Evolutionary conservation across 768 basidiomycete genomes (phyloP), one percentile per base, ranked within the genome.

Genomic region (Lactarius evosmus): DNA sequence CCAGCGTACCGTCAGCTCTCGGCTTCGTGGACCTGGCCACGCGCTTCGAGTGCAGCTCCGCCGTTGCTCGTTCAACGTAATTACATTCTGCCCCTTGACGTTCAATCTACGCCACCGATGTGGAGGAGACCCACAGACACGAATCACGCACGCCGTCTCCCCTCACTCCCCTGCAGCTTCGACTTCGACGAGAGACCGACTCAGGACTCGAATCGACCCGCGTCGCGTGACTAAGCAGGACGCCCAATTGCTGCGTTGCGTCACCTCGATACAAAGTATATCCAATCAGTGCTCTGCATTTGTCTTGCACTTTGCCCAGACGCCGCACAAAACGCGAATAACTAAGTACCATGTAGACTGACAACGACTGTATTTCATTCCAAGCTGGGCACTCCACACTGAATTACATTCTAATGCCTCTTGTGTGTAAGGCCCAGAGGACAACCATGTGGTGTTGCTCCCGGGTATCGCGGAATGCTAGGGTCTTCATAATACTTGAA

Each of bases 401-500:
- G 22, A 44, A 44, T 22, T 44, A 44, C n/a, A 41, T 19, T 19
- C 36, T 44, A 22, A 44, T 44, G 44, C 8, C 41, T 41, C n/a
- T 41, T 8, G 1, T 41, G 41, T n/a, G n/a, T 41, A n/a, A 41
- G 3, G 41, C 41, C 7, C 12, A 41, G 41, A 41, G 41, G 8
- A 4, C 7, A 44, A n/a, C n/a, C 41, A 19, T 44, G 41, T 44
- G 41, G 41, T 44, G 41, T 9, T 14, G 44, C 12, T 2, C 11
- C 44, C 22, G 44, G 44, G 44, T 46, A 46, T 46, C 44, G 44
- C 22, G 44, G 44, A 46, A 46, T 46, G 44, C 44, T 46, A 46
- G 22, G 44, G 44, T 46, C 22, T 25, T 44, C 5, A 22, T 12
- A 44, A 22, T 44, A 44, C 41, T 44, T 46, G 44, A 25, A 46